A percentile compares a stretch with the other conserved stretches of the same genome.
phyloP scores from a whole-genome alignment of 441 rosid species.

The Euphorbia schlechtendalii region DNA sequence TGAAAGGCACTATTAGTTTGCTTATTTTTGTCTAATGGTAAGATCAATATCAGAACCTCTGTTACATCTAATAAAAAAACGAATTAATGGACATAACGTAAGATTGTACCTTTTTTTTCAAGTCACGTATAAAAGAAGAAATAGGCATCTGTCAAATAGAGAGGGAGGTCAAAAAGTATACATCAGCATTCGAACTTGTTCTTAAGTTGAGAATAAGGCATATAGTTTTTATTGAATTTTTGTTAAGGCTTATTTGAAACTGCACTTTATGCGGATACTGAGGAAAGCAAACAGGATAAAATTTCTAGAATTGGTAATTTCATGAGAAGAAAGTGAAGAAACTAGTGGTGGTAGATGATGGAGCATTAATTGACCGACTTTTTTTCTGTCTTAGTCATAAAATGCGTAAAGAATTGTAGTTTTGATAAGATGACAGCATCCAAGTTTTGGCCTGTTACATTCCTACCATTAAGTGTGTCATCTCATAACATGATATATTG shows the following conservation, averaged over 20 bases:
- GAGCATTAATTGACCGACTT: conserved; percentile 8
- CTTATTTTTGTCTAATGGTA: too few species aligned
- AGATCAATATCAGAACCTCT: neutral
- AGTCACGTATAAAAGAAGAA: neutral
- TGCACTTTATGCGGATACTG: conserved; percentile 22
- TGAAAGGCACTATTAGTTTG: too few species aligned
- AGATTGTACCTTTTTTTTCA: conserved; percentile 6
- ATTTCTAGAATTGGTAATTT: conserved; percentile 10
- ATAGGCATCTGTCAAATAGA: conserved; percentile 13
- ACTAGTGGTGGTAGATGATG: conserved; percentile 13
- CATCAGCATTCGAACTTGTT: neutral
- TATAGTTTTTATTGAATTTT: conserved; percentile 3
- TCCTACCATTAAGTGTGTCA: conserved; percentile 14
- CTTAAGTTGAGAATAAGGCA: conserved; percentile 17
- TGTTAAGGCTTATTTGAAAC: too few species aligned
- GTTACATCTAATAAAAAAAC: neutral
- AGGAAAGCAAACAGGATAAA: conserved; percentile 10
- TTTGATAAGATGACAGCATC: conserved; percentile 8
- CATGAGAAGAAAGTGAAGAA: neutral
- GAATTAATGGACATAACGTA: neutral
- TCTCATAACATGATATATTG: too few species aligned
- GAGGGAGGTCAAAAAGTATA: conserved; percentile 18
- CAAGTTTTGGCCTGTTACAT: conserved; percentile 12
- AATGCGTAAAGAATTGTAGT: conserved; percentile 3
- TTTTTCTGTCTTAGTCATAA: neutral